These are phyloP conservation scores for Cucumis cinereus DNA, from an alignment of 306 rosid genomes.

Conservation along the genomic window DNA sequence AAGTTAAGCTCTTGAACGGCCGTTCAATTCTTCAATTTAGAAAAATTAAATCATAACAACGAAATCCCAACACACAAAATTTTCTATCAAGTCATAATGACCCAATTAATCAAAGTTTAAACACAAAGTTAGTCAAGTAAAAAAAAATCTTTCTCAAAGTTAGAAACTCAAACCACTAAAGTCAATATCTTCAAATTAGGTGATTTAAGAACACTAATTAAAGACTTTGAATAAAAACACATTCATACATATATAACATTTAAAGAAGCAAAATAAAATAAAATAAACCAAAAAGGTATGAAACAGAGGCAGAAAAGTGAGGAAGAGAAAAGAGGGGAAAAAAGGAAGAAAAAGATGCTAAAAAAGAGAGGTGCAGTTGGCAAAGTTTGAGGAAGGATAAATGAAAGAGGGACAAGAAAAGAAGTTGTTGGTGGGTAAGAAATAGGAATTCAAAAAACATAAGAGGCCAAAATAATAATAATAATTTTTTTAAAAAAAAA, in stretches of 20 bases:
- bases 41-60: neutral
- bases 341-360: neutral
- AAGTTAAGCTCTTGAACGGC: too few relatives aligned
- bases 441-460: neutral
- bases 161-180: neutral
- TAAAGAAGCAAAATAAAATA: neutral
- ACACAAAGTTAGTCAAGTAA: too few relatives aligned
- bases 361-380: constrained; percentile 3
- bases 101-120: neutral
- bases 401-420: neutral
- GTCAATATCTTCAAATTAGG: neutral
- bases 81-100: neutral
- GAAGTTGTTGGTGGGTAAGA: neutral
- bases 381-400: neutral
- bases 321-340: too few relatives aligned
- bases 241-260: neutral
- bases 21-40: too few relatives aligned
- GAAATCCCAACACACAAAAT: neutral
- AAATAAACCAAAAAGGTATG: neutral
- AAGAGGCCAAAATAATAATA: neutral
- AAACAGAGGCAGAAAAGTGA: neutral
- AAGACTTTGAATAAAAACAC: neutral
- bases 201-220: neutral
- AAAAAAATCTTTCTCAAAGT: too few relatives aligned
- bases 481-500: too few relatives aligned